Evolutionary conservation across 805 yeast species (phyloP), one percentile per base, ranked within the genome.

Genomic region (Zygosaccharomyces rouxii): DNA sequence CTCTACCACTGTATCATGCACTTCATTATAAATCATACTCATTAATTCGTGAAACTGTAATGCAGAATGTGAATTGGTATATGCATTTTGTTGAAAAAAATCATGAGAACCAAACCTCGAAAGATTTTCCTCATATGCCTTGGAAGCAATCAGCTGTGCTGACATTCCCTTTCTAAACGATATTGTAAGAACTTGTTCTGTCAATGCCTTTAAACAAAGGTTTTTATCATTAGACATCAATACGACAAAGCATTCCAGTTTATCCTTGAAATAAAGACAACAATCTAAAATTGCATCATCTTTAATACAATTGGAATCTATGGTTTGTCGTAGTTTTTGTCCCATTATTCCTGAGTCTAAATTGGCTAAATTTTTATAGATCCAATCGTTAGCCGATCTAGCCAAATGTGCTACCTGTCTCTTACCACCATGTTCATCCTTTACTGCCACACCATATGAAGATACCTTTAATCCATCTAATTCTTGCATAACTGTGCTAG

Each of bases 221-320:
- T 89, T 90, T 56, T 81, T 84, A 63, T 90, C 97, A 62, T 90
- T 86, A 0, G 96, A 84, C 50, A 89, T 58, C 22, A 87, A 63
- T 2, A 89, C 75, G 6, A 84, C 84, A 50, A 79, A 59, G 5
- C 72, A 63, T 4, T 64, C 46, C 28, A 63, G 56, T 11, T 67
- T 64, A 10, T 69, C 65, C 51, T 76, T 73, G 49, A 83, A 81
- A 60, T 76, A 89, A 22, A 84, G 58, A 56, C 95, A 85, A 62
- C 96, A 89, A 63, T 90, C 97, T 37, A 89, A 67, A 52, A 90
- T 89, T 0, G 95, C 76, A 58, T 89, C 95, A 65, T 90, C 97
- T 49, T 86, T 83, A 0, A 46, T 46, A 1, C 80, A 63, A 2
- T 58, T 45, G 7, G 62, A 59, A 48, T 82, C 80, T 1, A 83